Evolutionary conservation across 441 rosid species (phyloP).

Genomic region (Syzygium syzygioides): DNA sequence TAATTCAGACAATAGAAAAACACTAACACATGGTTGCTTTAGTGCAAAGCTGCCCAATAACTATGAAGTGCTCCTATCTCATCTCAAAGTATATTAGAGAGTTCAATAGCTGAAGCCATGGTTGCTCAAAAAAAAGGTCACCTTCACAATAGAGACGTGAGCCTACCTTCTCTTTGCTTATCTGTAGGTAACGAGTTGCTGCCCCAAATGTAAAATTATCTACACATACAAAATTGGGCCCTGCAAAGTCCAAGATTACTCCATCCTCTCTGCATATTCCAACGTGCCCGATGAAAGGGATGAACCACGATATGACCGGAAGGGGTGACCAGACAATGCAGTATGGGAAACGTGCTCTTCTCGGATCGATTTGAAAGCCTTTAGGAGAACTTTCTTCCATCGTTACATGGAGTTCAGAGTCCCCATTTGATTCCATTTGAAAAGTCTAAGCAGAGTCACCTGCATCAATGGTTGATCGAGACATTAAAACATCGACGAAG

Average conservation of each 20-base stretch:
- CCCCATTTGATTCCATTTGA: constrained; percentile 49
- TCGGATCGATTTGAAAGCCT: constrained; percentile 38
- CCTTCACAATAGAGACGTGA: background rate
- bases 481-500: background rate
- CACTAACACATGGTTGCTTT: background rate
- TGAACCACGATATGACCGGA: constrained; percentile 58
- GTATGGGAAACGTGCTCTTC: constrained; percentile 48
- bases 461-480: background rate
- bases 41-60: background rate
- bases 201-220: constrained; percentile 57
- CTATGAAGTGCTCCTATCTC: background rate
- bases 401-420: constrained; percentile 32
- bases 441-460: background rate
- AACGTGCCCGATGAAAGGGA: constrained; percentile 64
- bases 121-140: fast-evolving
- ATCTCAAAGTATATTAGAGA: background rate
- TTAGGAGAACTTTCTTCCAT: constrained; percentile 25
- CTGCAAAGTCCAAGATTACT: constrained; percentile 62
- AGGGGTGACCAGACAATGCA: constrained; percentile 78
- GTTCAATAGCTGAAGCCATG: background rate
- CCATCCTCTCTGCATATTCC: constrained; percentile 80
- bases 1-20: background rate
- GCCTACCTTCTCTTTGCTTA: constrained; percentile 46
- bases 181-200: constrained; percentile 48
- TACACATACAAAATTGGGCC: constrained; percentile 65